A percentile compares a stretch with the other conserved stretches of the same genome.
phyloP scores from a whole-genome alignment of 495 filamentous ascomycete genomes.

The Hypoxylon lienhwacheense region DNA sequence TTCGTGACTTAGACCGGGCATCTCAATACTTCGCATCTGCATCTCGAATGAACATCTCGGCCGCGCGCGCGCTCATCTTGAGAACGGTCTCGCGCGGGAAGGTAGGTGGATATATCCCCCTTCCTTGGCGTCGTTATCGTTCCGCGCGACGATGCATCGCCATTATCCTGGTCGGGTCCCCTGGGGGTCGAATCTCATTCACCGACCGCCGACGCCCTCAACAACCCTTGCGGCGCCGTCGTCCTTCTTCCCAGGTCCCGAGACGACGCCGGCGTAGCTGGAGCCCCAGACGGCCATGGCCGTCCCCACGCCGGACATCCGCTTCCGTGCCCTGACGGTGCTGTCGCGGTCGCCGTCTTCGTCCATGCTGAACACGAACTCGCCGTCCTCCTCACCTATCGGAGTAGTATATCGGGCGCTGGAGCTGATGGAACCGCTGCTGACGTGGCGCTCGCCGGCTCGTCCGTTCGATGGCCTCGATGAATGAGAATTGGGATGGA shows the following conservation, averaged over 20 bases:
- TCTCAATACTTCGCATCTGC: constrained; percentile 5
- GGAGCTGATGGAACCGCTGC: constrained; percentile 54
- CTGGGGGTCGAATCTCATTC: constrained; percentile 2
- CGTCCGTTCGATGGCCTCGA: constrained; percentile 39
- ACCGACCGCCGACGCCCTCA: constrained; percentile 37
- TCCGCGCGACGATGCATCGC: constrained; percentile 5
- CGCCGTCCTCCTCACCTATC: constrained; percentile 73
- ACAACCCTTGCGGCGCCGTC: constrained; percentile 31
- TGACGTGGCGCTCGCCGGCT: constrained; percentile 54
- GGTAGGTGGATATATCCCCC: neutral
- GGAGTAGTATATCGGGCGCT: constrained; percentile 62
- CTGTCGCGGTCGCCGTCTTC: constrained; percentile 64
- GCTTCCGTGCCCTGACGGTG: constrained; percentile 46
- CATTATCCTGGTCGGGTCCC: constrained; percentile 5
- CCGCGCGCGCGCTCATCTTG: too few relatives aligned
- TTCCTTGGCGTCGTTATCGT: constrained; percentile 7
- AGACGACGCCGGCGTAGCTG: constrained; percentile 44
- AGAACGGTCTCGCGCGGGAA: constrained; percentile 4
- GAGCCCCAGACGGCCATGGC: constrained; percentile 41
- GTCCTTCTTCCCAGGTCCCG: constrained; percentile 39
- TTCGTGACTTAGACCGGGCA: constrained; percentile 24
- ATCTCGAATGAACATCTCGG: constrained; percentile 7
- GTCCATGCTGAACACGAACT: constrained; percentile 82
- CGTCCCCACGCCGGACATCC: constrained; percentile 42
- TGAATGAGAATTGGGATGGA: constrained; percentile 43